Evolutionary conservation across 2,329 filamentous ascomycete genomes (phyloP).

Genomic region (Coniochaeta sp.): DNA sequence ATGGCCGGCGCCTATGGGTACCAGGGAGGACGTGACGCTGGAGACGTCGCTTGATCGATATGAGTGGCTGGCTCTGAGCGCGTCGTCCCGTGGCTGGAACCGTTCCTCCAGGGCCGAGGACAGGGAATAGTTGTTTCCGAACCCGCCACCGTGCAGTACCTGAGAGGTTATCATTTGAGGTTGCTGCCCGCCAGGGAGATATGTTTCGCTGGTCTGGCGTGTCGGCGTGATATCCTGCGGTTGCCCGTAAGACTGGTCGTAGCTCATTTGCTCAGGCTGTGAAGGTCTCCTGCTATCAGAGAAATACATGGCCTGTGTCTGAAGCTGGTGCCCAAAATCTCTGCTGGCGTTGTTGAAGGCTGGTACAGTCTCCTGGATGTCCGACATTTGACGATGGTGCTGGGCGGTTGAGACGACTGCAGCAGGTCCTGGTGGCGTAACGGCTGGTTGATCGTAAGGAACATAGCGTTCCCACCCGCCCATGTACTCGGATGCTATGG

Average conservation of each 20-base stretch:
- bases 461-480: conserved; percentile 72
- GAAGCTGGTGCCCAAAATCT: neutral
- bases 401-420: conserved; percentile 19
- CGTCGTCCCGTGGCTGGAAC: conserved; percentile 18
- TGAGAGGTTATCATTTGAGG: neutral
- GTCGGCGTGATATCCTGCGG: neutral
- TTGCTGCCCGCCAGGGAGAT: conserved; percentile 7
- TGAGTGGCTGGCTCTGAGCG: conserved; percentile 12
- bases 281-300: neutral
- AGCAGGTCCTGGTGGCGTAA: conserved; percentile 18
- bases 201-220: conserved; percentile 17
- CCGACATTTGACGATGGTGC: conserved; percentile 7
- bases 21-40: conserved; percentile 28
- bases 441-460: conserved; percentile 34
- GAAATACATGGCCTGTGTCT: neutral
- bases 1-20: conserved; percentile 22
- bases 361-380: neutral
- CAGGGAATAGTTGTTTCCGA: conserved; percentile 1
- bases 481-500: conserved; percentile 84
- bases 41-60: conserved; percentile 29
- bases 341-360: neutral
- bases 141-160: conserved; percentile 1
- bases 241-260: conserved; percentile 2
- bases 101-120: conserved; percentile 9
- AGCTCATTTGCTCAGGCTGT: neutral